Evolutionary conservation across 225 moss, liverwort and hornwort genomes (phyloP).

Genomic region (Pseudisothecium myosuroides): DNA sequence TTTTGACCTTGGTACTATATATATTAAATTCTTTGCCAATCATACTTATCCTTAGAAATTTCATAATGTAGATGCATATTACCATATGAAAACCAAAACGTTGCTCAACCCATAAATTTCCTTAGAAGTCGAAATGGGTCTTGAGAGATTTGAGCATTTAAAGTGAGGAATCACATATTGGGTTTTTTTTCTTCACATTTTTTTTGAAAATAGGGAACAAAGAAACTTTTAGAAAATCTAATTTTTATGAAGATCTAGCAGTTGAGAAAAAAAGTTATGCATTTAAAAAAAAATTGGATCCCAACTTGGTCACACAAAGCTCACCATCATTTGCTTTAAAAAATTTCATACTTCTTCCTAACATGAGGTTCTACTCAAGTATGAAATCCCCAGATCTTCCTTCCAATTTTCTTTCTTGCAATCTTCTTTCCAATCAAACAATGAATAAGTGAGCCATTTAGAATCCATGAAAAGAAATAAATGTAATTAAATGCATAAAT

Average conservation of each 20-base stretch:
- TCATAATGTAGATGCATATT: neutral
- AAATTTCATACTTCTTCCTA: neutral
- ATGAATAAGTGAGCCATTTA: neutral
- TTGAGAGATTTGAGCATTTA: neutral
- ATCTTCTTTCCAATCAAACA: neutral
- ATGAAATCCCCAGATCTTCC: neutral
- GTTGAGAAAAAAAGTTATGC: neutral
- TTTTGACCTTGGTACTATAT: neutral
- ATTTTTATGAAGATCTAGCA: neutral
- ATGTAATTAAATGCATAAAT: neutral
- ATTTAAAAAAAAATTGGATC: neutral
- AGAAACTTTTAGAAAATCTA: neutral
- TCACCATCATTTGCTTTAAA: neutral
- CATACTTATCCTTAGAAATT: neutral
- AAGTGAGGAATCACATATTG: neutral
- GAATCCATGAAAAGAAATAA: neutral
- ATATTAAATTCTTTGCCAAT: neutral
- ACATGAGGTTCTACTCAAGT: neutral
- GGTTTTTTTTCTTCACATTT: neutral
- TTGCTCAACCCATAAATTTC: neutral
- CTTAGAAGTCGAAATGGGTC: too few relatives aligned
- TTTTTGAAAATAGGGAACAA: neutral
- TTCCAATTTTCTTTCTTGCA: neutral
- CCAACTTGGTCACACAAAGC: accelerated
- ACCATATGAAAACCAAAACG: accelerated